Base-by-base conservation (phyloP, 495 filamentous ascomycete genomes). In the Penicillium goetzii region DNA sequence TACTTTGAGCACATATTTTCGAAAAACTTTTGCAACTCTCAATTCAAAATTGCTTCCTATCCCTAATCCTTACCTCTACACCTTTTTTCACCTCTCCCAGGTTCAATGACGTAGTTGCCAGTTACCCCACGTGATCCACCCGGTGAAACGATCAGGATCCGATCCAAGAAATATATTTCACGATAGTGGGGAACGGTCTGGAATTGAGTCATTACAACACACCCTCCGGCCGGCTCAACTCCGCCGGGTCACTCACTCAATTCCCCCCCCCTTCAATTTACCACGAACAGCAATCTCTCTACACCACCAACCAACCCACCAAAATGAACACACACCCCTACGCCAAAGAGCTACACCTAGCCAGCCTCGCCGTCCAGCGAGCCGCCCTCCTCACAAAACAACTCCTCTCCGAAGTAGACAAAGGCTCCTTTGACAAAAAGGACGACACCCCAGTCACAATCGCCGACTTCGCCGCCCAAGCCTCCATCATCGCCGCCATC, bases 401-500 rank as follows among this genome's bases (percentile, higher is more conserved):
- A 56, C 74, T 86, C 43, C 76, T 84, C 32, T 72, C 75, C 9
- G 70, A 71, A 7, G 76, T 84, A 38, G 74, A 82, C 68, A 82
- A 81, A 56, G 80, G 80, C 45, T 62, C 68, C 14, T 69, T 84
- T n/a, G 75, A 81, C 66, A 90, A 90, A 67, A 79, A 76, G 58
- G 87, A 90, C 64, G 72, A 79, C 9, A 84, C 80, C 28, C 86
- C 86, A 8, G 87, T 89, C 30, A 89, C 88, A 2, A 80, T 89
- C n/a, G 86, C 85, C 68, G 88, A 90, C 65, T 89, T 89, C 66
- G 87, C 84, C 57, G 83, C 87, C 43, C 88, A 90, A 70, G 84
- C 86, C 21, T 74, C 89, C 4, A 81, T 90, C 26, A 84, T 87
- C 50, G 76, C 76, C 36, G 83, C 83, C 0, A 71, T 90, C 33